A percentile compares a stretch with the other conserved stretches of the same genome.
Conservation (phyloP, 305 asterid genomes). For the Fraxinus angustifolia region DNA sequence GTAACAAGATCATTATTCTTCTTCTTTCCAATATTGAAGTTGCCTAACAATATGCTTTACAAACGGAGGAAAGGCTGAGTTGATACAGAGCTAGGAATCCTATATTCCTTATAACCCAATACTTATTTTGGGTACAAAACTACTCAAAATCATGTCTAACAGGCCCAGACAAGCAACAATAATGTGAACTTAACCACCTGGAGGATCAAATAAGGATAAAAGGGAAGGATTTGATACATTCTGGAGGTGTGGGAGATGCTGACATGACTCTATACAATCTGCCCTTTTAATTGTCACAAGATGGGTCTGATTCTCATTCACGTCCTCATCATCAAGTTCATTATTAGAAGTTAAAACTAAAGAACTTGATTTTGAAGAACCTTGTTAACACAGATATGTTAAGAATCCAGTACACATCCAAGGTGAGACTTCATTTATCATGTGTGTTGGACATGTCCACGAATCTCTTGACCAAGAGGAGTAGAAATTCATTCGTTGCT, state of each 20-base stretch:
- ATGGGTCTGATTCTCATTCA: background rate
- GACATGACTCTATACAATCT: background rate
- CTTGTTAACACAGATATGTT: background rate
- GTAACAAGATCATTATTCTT: background rate
- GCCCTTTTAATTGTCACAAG: background rate
- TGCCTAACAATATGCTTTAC: background rate
- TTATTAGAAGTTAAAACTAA: background rate
- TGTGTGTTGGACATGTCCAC: background rate
- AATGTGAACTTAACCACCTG: background rate
- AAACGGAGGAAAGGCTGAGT: background rate
- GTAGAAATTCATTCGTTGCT: background rate
- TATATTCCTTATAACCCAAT: background rate
- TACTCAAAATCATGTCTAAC: background rate
- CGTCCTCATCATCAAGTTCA: background rate
- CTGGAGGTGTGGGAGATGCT: background rate
- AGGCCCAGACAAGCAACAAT: background rate
- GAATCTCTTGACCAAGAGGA: background rate
- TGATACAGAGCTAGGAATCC: background rate
- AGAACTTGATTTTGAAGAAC: background rate
- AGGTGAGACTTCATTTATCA: background rate
- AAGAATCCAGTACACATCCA: background rate
- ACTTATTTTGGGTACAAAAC: background rate
- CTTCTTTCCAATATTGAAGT: background rate
- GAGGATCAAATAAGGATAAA: background rate
- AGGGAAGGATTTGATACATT: background rate